Evolutionary conservation across 1,284 basidiomycete species (phyloP).

Genomic region (Leccinum pallidistipes): DNA sequence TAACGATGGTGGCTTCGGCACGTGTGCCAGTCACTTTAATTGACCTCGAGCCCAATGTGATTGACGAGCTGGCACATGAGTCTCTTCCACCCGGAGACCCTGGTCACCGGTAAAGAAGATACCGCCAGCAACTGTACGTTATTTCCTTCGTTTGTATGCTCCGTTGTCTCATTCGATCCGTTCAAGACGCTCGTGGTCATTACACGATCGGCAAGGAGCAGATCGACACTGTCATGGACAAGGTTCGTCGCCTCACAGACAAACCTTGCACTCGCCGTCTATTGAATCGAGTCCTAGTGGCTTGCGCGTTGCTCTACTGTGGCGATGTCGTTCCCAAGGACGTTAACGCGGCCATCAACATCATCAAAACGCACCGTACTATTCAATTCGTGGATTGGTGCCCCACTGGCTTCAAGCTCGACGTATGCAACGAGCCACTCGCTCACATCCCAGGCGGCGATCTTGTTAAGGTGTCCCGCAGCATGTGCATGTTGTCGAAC

Average conservation of each 20-base stretch:
- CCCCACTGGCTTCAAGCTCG: conserved; percentile 87
- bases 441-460: conserved; percentile 85
- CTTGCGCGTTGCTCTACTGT: conserved; percentile 76
- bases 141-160: neutral
- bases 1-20: conserved; percentile 93
- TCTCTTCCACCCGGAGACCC: conserved; percentile 99
- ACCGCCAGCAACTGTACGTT: conserved; percentile 94
- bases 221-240: conserved; percentile 92
- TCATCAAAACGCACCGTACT: conserved; percentile 87
- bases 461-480: conserved; percentile 83
- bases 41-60: conserved; percentile 96
- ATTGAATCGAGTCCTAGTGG: conserved; percentile 45
- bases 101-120: conserved; percentile 98
- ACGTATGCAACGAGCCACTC: conserved; percentile 89
- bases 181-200: conserved; percentile 89
- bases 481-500: conserved; percentile 89
- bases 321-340: conserved; percentile 92
- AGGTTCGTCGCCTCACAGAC: conserved; percentile 93
- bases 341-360: conserved; percentile 81
- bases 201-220: conserved; percentile 99
- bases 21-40: conserved; percentile 99
- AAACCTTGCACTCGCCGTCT: conserved; percentile 42
- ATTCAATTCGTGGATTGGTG: conserved; percentile 90
- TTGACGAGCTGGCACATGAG: conserved; percentile 93
- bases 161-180: neutral